Conservation (phyloP, 1,284 basidiomycete genomes). For the Afroboletus lepidellus region DNA sequence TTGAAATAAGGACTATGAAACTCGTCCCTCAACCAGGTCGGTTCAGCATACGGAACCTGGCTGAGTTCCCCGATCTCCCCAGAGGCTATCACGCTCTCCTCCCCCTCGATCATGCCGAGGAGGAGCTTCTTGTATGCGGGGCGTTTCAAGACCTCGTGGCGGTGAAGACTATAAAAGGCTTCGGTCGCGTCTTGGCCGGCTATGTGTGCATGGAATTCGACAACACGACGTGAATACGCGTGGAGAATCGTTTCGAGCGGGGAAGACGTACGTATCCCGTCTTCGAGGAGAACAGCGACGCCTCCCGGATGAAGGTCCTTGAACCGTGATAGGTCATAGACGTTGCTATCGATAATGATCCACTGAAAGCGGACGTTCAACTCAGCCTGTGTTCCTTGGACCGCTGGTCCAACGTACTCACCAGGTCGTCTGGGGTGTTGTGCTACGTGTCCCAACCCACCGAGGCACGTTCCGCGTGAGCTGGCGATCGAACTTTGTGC, state of each 20-base stretch:
- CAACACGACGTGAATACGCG: background rate
- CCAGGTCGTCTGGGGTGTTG: constrained; percentile 56
- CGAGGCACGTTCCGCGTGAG: background rate
- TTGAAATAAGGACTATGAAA: constrained; percentile 71
- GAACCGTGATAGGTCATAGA: constrained; percentile 81
- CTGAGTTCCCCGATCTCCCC: constrained; percentile 58
- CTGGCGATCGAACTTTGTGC: background rate
- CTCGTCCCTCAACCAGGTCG: constrained; percentile 69
- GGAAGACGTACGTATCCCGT: constrained; percentile 62
- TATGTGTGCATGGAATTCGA: constrained; percentile 20
- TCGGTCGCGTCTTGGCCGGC: constrained; percentile 85
- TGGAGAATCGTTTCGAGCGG: background rate
- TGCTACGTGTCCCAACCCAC: constrained; percentile 37
- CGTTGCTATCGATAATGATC: constrained; percentile 81
- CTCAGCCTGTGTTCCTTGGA: background rate
- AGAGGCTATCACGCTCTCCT: constrained; percentile 56
- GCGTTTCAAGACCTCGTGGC: constrained; percentile 73
- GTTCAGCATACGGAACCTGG: constrained; percentile 81
- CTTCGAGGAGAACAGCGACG: constrained; percentile 66
- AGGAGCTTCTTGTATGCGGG: constrained; percentile 72
- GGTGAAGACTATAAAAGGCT: constrained; percentile 81
- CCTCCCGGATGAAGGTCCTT: constrained; percentile 83
- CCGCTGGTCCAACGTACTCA: constrained; percentile 27
- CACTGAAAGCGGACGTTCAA: constrained; percentile 44
- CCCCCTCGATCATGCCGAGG: constrained; percentile 68